Conservation (phyloP, 495 filamentous ascomycete genomes). For the Podospora pseudocomata region DNA sequence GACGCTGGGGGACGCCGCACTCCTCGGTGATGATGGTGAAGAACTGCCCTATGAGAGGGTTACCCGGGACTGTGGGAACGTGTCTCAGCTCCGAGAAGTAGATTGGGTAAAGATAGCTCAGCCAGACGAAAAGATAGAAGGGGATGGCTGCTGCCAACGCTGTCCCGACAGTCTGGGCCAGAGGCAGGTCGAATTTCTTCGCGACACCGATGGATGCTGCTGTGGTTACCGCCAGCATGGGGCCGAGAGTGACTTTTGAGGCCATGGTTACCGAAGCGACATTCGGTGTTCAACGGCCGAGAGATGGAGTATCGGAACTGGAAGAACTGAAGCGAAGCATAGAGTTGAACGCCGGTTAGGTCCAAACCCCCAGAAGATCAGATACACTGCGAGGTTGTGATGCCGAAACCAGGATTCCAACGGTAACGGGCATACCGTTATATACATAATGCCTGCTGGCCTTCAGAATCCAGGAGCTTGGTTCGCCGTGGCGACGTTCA, state of each 20-base stretch:
- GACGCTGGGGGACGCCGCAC: constrained; percentile 28
- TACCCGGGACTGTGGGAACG: constrained; percentile 25
- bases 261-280: constrained; percentile 12
- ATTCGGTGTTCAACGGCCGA: background rate
- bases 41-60: constrained; percentile 28
- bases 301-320: background rate
- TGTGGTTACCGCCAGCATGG: constrained; percentile 11
- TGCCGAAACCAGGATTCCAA: background rate
- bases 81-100: constrained; percentile 25
- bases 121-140: constrained; percentile 19
- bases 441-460: background rate
- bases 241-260: constrained; percentile 9
- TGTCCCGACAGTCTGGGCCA: constrained; percentile 6
- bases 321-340: background rate
- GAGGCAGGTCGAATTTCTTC: constrained; percentile 15
- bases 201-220: constrained; percentile 9
- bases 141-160: constrained; percentile 3
- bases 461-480: background rate
- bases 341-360: background rate
- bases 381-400: background rate
- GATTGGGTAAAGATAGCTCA: constrained; percentile 18
- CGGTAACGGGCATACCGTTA: background rate
- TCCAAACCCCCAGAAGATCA: background rate
- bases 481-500: background rate
- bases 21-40: constrained; percentile 28